A percentile compares a stretch with the other conserved stretches of the same genome.
Conservation (phyloP, 2,329 filamentous ascomycete genomes). For the Penicillium crustosum region DNA sequence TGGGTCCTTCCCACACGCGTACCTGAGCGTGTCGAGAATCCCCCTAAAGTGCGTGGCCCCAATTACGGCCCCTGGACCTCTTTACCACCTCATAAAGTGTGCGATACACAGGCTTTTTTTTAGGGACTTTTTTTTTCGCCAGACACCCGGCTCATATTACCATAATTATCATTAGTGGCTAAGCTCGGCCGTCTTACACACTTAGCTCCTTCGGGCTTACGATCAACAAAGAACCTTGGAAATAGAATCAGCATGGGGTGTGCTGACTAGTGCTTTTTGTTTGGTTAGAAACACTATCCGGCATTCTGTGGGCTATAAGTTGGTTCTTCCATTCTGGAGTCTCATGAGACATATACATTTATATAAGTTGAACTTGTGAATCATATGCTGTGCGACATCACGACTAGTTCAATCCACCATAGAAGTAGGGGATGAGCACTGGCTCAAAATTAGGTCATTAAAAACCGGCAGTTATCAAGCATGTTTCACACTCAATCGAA, state of each 20-base stretch:
- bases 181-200: background rate
- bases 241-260: conserved; percentile 7
- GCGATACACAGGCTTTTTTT: conserved; percentile 7
- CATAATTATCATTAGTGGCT: conserved; percentile 5
- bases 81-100: background rate
- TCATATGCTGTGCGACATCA: background rate
- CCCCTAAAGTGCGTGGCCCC: conserved; percentile 10
- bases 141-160: conserved; percentile 6
- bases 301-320: background rate
- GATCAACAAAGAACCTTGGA: conserved; percentile 15
- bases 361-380: background rate
- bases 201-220: conserved; percentile 11
- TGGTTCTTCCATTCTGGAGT: background rate
- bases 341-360: background rate
- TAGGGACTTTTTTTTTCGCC: conserved; percentile 3
- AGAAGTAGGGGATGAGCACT: conserved; percentile 1
- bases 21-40: conserved; percentile 14
- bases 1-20: conserved; percentile 8
- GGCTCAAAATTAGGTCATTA: background rate
- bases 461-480: background rate
- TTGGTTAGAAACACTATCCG: background rate
- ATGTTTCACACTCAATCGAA: conserved; percentile 2
- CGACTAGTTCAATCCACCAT: background rate
- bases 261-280: background rate
- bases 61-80: background rate